phyloP scores from a whole-genome alignment of 2,329 filamentous ascomycete species.

The Trichoderma semiorbis region DNA sequence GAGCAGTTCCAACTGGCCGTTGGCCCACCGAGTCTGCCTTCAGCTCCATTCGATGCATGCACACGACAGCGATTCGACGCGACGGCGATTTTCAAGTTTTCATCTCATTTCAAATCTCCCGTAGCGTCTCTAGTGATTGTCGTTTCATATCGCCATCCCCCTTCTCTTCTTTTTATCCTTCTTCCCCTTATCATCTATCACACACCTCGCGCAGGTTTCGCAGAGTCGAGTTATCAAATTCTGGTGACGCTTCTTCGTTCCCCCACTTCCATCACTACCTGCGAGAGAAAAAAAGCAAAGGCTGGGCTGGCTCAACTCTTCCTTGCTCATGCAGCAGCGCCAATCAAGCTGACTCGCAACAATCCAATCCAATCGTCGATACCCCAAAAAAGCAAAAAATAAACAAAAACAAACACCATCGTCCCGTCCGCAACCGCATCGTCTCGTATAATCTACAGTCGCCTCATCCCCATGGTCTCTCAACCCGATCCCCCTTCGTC shows the following conservation, averaged over 20 bases:
- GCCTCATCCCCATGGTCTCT: constrained; percentile 54
- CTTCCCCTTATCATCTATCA: neutral
- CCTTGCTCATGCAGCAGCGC: constrained; percentile 12
- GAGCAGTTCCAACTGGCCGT: neutral
- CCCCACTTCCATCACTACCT: constrained; percentile 13
- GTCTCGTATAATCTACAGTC: constrained; percentile 4
- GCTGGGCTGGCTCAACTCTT: constrained; percentile 1
- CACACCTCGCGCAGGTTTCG: constrained; percentile 7
- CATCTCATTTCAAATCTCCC: neutral
- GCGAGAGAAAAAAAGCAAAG: neutral
- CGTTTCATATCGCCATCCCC: neutral
- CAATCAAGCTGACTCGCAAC: constrained; percentile 7
- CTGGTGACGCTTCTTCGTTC: neutral
- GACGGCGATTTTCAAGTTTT: neutral
- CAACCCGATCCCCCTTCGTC: constrained; percentile 53
- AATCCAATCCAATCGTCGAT: neutral
- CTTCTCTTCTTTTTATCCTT: neutral
- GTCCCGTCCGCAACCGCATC: neutral
- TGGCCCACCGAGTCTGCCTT: constrained; percentile 17
- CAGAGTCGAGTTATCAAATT: neutral
- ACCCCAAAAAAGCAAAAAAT: neutral
- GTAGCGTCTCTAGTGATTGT: neutral
- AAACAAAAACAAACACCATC: neutral
- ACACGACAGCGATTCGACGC: neutral
- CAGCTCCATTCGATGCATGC: neutral